A percentile compares a stretch with the other conserved stretches of the same genome.
Conservation (phyloP, 2,329 filamentous ascomycete species). For the Raffaelea arxii region DNA sequence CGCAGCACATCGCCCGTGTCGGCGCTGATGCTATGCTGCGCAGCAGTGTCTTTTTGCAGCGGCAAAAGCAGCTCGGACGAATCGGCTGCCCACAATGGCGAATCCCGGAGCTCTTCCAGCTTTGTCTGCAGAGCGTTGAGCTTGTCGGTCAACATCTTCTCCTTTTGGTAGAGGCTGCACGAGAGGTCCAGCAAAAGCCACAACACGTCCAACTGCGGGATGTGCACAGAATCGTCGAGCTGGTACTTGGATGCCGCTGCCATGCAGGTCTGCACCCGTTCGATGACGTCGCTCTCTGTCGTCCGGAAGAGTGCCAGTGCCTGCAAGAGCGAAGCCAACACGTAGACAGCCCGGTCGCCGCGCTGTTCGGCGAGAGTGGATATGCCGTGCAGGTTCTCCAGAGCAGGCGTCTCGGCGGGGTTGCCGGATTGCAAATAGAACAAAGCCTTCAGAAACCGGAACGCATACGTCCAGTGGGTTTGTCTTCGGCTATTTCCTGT, state of each 20-base stretch:
- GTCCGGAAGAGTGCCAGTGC: slow-evolving; percentile 59
- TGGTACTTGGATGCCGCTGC: slow-evolving; percentile 66
- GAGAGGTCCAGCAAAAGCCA: slow-evolving; percentile 60
- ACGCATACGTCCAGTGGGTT: slow-evolving; percentile 71
- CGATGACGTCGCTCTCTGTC: slow-evolving; percentile 54
- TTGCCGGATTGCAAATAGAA: slow-evolving; percentile 54
- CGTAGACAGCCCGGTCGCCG: slow-evolving; percentile 54
- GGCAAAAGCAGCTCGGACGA: slow-evolving; percentile 44
- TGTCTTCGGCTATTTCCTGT: slow-evolving; percentile 40
- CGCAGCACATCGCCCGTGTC: slow-evolving; percentile 47
- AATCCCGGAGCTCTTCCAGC: slow-evolving; percentile 45
- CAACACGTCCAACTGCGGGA: slow-evolving; percentile 58
- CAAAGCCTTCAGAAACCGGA: slow-evolving; percentile 63
- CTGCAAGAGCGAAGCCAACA: slow-evolving; percentile 58
- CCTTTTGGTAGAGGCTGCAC: slow-evolving; percentile 57
- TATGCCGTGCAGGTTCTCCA: slow-evolving; percentile 62
- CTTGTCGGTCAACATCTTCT: slow-evolving; percentile 47
- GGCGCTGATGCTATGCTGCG: slow-evolving; percentile 40
- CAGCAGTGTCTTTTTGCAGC: slow-evolving; percentile 39
- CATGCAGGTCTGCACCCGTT: slow-evolving; percentile 62
- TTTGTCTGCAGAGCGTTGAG: slow-evolving; percentile 50
- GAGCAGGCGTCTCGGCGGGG: slow-evolving; percentile 49
- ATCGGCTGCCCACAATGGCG: slow-evolving; percentile 34
- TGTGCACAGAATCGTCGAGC: slow-evolving; percentile 49
- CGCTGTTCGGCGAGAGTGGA: slow-evolving; percentile 47